Evolutionary conservation across 768 basidiomycete genomes (phyloP), one percentile per base, ranked within the genome.

Genomic region (Coprinopsis marcescibilis): DNA sequence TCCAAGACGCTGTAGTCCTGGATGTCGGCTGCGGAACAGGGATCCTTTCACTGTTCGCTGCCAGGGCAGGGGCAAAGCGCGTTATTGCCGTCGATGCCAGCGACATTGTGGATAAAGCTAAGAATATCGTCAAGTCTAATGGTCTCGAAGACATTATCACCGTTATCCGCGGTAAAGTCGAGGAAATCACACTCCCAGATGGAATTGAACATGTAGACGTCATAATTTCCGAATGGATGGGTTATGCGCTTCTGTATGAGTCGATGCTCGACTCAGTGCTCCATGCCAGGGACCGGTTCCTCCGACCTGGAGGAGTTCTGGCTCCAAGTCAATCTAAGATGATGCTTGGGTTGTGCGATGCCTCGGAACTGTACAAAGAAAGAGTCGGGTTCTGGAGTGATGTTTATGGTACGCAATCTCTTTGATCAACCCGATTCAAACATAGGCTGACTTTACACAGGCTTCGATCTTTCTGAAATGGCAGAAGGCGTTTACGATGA

Each of bases 221-320:
- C 49, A 93, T 99, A 63, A 72, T 98, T 42, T 94, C 91, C 3
- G 95, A 99, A 65, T 98, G 95, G 95, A 97, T 97, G 95, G 92
- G 83, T 13, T 91, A 90, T 57, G 85, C 83, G 1, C 70, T 91
- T 19, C 75, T 97, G 17, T 97, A 97, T 64, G 95, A 99, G 65
- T 89, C 87, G 34, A 97, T 99, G 95, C 77, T 98, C 26, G 95
- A 97, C 63, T 95, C 93, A 1, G 95, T 99, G 14, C 70, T 99
- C 15, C 67, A 71, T 51, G 95, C 95, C 0, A 77, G 95, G 14
- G 92, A 97, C 62, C 76, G 85, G 17, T 97, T 91, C 67, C 72
- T 98, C 25, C 70, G 71, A 39, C 78, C 83, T 0, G 77, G 65
- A 3, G 92, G 94, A 1, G 67, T 96, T 20, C 85, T 98, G 83